Conservation (phyloP, 2,329 filamentous ascomycete species). For the Dactylonectria macrodidyma region DNA sequence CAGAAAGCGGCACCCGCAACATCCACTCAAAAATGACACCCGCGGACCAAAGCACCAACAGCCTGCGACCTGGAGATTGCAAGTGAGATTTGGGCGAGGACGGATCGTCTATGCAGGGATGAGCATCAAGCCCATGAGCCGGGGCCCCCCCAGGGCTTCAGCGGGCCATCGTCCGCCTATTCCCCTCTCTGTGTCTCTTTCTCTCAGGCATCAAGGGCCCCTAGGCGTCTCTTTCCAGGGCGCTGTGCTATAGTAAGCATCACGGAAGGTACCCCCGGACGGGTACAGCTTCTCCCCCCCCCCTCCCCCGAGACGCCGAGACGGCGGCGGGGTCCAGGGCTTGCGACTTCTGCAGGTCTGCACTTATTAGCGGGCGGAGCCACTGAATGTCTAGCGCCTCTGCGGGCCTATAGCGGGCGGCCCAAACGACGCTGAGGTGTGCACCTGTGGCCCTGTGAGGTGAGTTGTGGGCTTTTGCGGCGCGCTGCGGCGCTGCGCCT, state of each 20-base stretch:
- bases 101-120: constrained; percentile 55
- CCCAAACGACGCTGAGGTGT: constrained; percentile 36
- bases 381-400: constrained; percentile 47
- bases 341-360: constrained; percentile 26
- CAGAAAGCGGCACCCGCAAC: constrained; percentile 29
- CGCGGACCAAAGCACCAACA: constrained; percentile 28
- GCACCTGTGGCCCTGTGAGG: constrained; percentile 23
- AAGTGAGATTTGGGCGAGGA: constrained; percentile 50
- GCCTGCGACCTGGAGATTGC: constrained; percentile 47
- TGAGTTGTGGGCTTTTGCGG: constrained; percentile 33
- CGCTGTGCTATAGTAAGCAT: constrained; percentile 27
- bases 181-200: neutral
- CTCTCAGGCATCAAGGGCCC: constrained; percentile 15
- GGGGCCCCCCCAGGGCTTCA: constrained; percentile 39
- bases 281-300: constrained; percentile 2
- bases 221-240: constrained; percentile 4
- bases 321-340: constrained; percentile 30
- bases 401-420: constrained; percentile 40
- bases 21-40: constrained; percentile 28
- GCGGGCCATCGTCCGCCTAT: constrained; percentile 23
- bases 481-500: constrained; percentile 35
- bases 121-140: constrained; percentile 41
- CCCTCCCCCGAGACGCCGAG: constrained; percentile 25
- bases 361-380: constrained; percentile 46
- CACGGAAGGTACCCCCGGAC: constrained; percentile 17